These are phyloP conservation scores for Vicia faba DNA, from an alignment of 306 rosid species.

Conservation along the genomic window DNA sequence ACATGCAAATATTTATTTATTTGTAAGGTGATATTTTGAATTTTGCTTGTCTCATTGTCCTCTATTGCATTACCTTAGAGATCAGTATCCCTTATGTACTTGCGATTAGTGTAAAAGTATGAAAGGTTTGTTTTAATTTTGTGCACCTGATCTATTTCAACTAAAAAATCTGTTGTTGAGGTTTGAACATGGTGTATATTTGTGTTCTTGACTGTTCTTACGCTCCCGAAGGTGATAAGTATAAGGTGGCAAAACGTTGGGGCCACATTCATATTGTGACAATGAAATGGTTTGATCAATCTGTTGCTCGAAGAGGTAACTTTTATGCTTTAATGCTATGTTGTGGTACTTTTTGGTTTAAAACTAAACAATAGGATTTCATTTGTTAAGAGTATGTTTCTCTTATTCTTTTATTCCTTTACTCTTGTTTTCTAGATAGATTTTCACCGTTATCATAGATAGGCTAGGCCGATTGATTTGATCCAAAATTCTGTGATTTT, in stretches of 20 bases:
- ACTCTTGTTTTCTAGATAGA: not conserved
- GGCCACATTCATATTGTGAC: conserved; percentile 75
- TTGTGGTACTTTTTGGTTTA: conserved; percentile 30
- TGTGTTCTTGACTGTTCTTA: conserved; percentile 76
- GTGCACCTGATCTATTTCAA: conserved; percentile 23
- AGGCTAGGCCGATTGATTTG: not conserved
- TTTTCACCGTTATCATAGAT: not conserved
- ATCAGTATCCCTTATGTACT: conserved; percentile 10
- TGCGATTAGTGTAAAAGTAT: conserved; percentile 27
- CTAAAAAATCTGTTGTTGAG: conserved; percentile 5
- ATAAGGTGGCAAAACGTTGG: conserved; percentile 87
- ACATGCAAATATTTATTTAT: conserved; percentile 23
- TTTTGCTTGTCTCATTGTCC: conserved; percentile 21
- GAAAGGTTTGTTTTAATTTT: conserved; percentile 23
- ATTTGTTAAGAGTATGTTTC: conserved; percentile 18
- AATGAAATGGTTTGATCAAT: conserved; percentile 89
- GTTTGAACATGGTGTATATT: conserved; percentile 34
- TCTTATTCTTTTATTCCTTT: conserved; percentile 8
- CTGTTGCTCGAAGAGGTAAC: conserved; percentile 76
- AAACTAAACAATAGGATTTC: conserved; percentile 28
- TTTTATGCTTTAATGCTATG: conserved; percentile 27
- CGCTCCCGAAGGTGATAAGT: conserved; percentile 94
- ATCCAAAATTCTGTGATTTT: not conserved
- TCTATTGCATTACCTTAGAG: conserved; percentile 21
- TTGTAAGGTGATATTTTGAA: not conserved